Percentiles rank a stretch among this genome's conserved stretches.
These are phyloP conservation scores for Aspergillus latus DNA, from an alignment of 2,329 filamentous ascomycete genomes.

Conservation along the genomic window DNA sequence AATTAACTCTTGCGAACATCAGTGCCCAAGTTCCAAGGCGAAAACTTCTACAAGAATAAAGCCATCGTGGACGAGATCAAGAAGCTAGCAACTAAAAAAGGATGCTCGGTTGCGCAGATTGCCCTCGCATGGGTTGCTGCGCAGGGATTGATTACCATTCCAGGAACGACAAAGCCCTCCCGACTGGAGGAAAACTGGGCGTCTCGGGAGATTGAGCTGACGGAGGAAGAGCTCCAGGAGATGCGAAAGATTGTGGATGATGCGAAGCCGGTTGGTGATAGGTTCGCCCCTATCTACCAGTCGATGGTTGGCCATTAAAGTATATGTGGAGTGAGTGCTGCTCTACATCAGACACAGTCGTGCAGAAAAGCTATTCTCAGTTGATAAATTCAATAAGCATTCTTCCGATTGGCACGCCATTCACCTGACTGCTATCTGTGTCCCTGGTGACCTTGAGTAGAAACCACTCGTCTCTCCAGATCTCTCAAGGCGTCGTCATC, in stretches of 20 bases:
- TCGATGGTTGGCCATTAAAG: conserved; percentile 28
- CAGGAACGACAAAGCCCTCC: conserved; percentile 45
- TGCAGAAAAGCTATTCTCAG: too few species aligned
- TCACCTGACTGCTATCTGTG: too few species aligned
- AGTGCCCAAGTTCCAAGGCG: conserved; percentile 41
- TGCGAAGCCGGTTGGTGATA: conserved; percentile 40
- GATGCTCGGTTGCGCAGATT: conserved; percentile 37
- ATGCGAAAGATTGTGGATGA: conserved; percentile 42
- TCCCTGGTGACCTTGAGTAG: too few species aligned
- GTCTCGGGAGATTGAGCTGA: conserved; percentile 38
- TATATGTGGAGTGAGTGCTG: too few species aligned
- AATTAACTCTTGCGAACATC: not conserved
- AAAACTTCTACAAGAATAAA: conserved; percentile 49
- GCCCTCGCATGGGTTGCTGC: conserved; percentile 44
- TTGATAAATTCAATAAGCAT: too few species aligned
- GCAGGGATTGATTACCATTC: conserved; percentile 48
- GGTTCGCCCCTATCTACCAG: conserved; percentile 29
- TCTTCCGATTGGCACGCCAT: too few species aligned
- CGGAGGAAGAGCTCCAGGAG: conserved; percentile 40
- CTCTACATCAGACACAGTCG: too few species aligned
- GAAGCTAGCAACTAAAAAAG: conserved; percentile 39
- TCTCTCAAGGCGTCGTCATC: too few species aligned
- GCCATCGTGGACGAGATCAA: conserved; percentile 46
- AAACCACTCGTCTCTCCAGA: too few species aligned
- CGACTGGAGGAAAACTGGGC: conserved; percentile 45